A percentile compares a stretch with the other conserved stretches of the same genome.
phyloP scores from a whole-genome alignment of 306 rosid genomes.

The Vicia villosa region DNA sequence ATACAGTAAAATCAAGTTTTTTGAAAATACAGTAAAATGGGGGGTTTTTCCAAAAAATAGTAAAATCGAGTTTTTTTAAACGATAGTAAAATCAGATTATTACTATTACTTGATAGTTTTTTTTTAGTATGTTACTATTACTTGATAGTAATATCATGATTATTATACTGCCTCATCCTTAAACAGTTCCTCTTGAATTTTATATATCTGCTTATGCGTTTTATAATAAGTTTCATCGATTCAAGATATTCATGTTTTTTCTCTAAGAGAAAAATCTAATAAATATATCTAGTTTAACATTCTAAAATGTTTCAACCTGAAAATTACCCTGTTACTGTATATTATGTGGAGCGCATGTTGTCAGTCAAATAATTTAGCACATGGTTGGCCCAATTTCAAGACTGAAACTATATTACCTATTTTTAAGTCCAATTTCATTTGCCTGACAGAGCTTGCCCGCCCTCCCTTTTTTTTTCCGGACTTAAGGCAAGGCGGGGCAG shows the following conservation, averaged over 20 bases:
- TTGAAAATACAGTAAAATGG: too few relatives aligned
- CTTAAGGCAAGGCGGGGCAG: too few relatives aligned
- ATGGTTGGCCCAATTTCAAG: constrained; percentile 19
- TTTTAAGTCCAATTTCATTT: too few relatives aligned
- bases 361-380: constrained; percentile 7
- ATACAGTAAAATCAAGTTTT: too few relatives aligned
- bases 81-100: too few relatives aligned
- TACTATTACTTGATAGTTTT: too few relatives aligned
- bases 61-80: too few relatives aligned
- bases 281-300: background rate
- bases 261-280: background rate
- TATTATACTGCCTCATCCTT: too few relatives aligned
- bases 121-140: too few relatives aligned
- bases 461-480: too few relatives aligned
- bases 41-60: too few relatives aligned
- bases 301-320: background rate
- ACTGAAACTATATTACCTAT: background rate
- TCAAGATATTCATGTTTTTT: background rate
- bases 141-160: background rate
- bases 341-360: background rate
- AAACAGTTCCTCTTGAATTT: constrained; percentile 28
- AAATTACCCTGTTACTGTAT: constrained; percentile 10
- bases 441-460: too few relatives aligned
- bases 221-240: background rate
- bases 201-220: background rate